Conservation (phyloP, 2,329 filamentous ascomycete genomes). For the Talaromyces sp. region DNA sequence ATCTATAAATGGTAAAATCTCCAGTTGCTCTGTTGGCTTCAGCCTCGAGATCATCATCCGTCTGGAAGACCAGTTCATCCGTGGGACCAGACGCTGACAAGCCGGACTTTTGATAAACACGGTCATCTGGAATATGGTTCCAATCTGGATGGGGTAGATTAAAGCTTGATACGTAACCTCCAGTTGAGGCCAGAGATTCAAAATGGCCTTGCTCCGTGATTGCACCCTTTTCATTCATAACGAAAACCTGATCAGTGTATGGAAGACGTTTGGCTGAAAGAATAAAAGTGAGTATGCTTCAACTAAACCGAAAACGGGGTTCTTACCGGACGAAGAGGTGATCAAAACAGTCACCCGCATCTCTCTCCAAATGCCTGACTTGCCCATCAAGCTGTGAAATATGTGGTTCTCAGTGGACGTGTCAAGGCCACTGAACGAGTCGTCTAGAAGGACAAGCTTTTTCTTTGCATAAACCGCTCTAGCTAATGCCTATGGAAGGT, state of each 20-base stretch:
- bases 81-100: constrained; percentile 10
- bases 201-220: constrained; percentile 41
- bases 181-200: constrained; percentile 28
- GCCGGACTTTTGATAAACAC: constrained; percentile 7
- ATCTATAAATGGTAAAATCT: constrained; percentile 41
- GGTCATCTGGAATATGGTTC: constrained; percentile 19
- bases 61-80: constrained; percentile 11
- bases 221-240: constrained; percentile 33
- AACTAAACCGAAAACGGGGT: background rate
- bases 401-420: constrained; percentile 15
- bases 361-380: constrained; percentile 11
- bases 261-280: constrained; percentile 34
- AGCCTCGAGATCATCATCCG: constrained; percentile 18
- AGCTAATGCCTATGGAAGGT: constrained; percentile 24
- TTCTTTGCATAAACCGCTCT: constrained; percentile 46
- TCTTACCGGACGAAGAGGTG: constrained; percentile 14
- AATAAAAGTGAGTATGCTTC: background rate
- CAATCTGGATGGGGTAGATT: constrained; percentile 29
- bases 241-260: constrained; percentile 40
- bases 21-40: constrained; percentile 30
- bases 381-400: constrained; percentile 15
- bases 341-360: constrained; percentile 12
- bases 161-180: constrained; percentile 40
- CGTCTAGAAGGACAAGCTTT: constrained; percentile 13
- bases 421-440: constrained; percentile 15